Evolutionary conservation across 1,284 basidiomycete species (phyloP).

Genomic region (Somion occarium): DNA sequence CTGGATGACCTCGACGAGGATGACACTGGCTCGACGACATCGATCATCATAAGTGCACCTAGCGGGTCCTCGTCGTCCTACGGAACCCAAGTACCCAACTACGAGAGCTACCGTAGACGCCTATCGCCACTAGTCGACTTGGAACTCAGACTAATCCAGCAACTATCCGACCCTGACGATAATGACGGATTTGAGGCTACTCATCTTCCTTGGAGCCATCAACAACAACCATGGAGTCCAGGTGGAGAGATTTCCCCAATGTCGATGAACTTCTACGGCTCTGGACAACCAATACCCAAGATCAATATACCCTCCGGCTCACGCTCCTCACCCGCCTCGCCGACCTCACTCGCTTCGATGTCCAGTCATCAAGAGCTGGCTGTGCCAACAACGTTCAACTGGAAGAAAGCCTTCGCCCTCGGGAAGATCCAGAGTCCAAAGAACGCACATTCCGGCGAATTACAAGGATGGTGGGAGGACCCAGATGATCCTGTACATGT

Average conservation of each 20-base stretch:
- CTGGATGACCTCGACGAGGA: constrained; percentile 47
- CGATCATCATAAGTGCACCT: constrained; percentile 38
- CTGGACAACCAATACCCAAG: constrained; percentile 13
- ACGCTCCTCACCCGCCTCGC: constrained; percentile 22
- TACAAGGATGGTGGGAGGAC: constrained; percentile 81
- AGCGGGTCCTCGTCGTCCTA: constrained; percentile 34
- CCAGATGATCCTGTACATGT: constrained; percentile 72
- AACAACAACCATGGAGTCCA: constrained; percentile 1
- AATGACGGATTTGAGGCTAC: constrained; percentile 52
- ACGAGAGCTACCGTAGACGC: constrained; percentile 52
- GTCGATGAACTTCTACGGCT: constrained; percentile 5
- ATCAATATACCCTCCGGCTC: constrained; percentile 13
- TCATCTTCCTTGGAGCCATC: constrained; percentile 22
- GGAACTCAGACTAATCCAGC: constrained; percentile 59
- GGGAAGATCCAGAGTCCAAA: constrained; percentile 61
- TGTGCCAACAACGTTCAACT: constrained; percentile 60
- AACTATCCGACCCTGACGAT: constrained; percentile 54
- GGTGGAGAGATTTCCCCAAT: constrained; percentile 3
- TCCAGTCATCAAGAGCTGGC: constrained; percentile 38
- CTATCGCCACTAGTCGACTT: constrained; percentile 63
- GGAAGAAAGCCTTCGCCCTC: constrained; percentile 67
- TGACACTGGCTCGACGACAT: constrained; percentile 40
- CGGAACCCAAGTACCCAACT: constrained; percentile 39
- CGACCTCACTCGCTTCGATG: constrained; percentile 19
- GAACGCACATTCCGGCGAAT: constrained; percentile 60